phyloP scores from a whole-genome alignment of 192 early-diverging fungal species.

The Coemansia sp. region DNA sequence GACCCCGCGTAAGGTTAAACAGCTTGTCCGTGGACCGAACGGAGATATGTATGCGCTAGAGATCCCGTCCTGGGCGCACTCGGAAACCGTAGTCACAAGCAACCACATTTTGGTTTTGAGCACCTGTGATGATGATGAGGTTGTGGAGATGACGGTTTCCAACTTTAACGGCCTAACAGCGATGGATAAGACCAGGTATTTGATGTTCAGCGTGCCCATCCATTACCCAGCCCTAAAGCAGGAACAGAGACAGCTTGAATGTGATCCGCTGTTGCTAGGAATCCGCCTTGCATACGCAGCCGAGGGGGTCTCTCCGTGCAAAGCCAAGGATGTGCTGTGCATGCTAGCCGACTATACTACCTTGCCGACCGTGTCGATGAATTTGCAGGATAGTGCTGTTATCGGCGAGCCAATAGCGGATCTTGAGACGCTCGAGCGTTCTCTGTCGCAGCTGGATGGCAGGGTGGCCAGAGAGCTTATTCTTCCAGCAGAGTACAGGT shows the following conservation, averaged over 20 bases:
- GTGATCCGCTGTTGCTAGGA: constrained; percentile 25
- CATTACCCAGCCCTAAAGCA: constrained; percentile 8
- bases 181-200: constrained; percentile 2
- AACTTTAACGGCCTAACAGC: constrained; percentile 15
- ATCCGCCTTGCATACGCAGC: constrained; percentile 6
- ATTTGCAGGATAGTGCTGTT: background rate
- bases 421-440: background rate
- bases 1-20: constrained; percentile 50
- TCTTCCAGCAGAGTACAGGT: constrained; percentile 5
- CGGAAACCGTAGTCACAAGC: constrained; percentile 24
- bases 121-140: background rate
- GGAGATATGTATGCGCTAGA: constrained; percentile 33
- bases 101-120: constrained; percentile 45
- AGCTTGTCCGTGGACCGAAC: constrained; percentile 26
- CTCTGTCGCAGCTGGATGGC: background rate
- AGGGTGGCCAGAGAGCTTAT: background rate
- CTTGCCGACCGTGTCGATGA: background rate
- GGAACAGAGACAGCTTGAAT: background rate
- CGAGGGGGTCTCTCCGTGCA: background rate
- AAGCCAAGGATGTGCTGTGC: background rate
- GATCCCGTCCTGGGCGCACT: constrained; percentile 20
- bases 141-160: constrained; percentile 25
- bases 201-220: constrained; percentile 23
- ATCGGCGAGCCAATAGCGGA: background rate
- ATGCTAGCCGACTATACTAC: constrained; percentile 5